Evolutionary conservation across 2,329 filamentous ascomycete species (phyloP).

Genomic region (Zymoseptoria passerinii): DNA sequence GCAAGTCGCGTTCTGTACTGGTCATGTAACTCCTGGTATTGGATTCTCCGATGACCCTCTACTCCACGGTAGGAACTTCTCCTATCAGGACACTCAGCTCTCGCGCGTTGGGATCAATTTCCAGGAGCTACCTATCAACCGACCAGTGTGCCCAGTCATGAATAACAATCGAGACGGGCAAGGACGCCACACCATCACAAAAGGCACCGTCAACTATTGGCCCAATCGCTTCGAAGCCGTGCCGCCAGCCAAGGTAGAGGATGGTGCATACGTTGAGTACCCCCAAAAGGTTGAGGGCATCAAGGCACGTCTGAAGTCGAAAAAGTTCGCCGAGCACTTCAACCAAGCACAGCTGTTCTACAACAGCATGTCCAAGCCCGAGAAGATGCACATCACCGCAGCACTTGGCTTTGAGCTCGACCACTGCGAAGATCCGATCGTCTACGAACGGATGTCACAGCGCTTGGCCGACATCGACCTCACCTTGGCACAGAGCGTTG

Average conservation of each 20-base stretch:
- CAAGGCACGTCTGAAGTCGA: conserved; percentile 59
- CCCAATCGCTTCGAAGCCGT: conserved; percentile 60
- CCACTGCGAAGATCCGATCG: conserved; percentile 70
- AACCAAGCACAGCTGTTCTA: conserved; percentile 76
- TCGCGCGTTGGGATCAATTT: conserved; percentile 65
- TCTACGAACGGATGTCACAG: conserved; percentile 62
- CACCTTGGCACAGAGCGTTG: conserved; percentile 58
- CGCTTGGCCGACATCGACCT: conserved; percentile 67
- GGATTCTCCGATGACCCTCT: conserved; percentile 70
- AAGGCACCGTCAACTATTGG: conserved; percentile 70
- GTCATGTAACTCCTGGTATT: conserved; percentile 69
- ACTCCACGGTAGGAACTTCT: conserved; percentile 63
- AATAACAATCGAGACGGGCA: conserved; percentile 34
- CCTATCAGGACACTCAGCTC: conserved; percentile 60
- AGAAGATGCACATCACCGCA: conserved; percentile 54
- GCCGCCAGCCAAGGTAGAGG: conserved; percentile 52
- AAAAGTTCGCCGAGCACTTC: conserved; percentile 66
- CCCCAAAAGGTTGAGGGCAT: conserved; percentile 58
- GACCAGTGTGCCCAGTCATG: conserved; percentile 37
- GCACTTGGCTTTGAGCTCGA: conserved; percentile 66
- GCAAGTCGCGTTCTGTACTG: conserved; percentile 74
- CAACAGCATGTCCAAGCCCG: conserved; percentile 62
- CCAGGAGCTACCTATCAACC: conserved; percentile 68
- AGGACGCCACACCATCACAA: conserved; percentile 63
- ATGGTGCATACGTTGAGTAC: conserved; percentile 64